Evolutionary conservation across 345 rosid genomes (phyloP), one percentile per base, ranked within the genome.

Genomic region (Toxicodendron radicans): DNA sequence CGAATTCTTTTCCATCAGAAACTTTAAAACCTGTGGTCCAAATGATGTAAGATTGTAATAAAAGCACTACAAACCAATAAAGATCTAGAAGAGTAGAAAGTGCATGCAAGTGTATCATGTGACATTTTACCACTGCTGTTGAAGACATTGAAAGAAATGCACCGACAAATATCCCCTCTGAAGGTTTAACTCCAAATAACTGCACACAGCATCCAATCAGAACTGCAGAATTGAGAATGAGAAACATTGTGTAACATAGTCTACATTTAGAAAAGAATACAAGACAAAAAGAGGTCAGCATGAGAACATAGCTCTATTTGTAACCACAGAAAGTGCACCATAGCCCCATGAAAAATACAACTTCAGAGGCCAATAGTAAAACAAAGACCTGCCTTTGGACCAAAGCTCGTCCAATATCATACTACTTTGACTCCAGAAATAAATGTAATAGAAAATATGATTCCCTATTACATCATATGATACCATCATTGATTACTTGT

Each of bases 81-180:
- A 75, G 30, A 74, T 74, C 63, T 43, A 2, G 27, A 43, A 17
- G 10, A 20, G 53, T 38, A 59, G 58, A 45, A 46, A 17, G 27
- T 24, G 32, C 14, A 17, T 30, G 68, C 52, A 43, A 10, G 68
- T 64, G 35, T 21, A 45, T 65, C 30, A 45, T 12, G 10, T 35
- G 14, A 68, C 58, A 59, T 41, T 70, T 88, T 87, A 92, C 97
- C 94, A 92, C 97, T 5, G 98, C 97, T 20, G 98, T 94, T 18
- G 97, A 94, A 80, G 98, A 94, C 97, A 94, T 90, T 56, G 98
- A 94, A 70, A 94, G 87, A 76, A 92, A 88, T 62, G 92, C 91
- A 52, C 98, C 97, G 69, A 94, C 94, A 81, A 94, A 94, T 62
- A 94, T 78, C 35, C 98, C 98, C 81, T 94, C 98, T 3, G 97